These are phyloP conservation scores for Tulasnella sp. DNA, from an alignment of 768 basidiomycete species.

Conservation along the genomic window DNA sequence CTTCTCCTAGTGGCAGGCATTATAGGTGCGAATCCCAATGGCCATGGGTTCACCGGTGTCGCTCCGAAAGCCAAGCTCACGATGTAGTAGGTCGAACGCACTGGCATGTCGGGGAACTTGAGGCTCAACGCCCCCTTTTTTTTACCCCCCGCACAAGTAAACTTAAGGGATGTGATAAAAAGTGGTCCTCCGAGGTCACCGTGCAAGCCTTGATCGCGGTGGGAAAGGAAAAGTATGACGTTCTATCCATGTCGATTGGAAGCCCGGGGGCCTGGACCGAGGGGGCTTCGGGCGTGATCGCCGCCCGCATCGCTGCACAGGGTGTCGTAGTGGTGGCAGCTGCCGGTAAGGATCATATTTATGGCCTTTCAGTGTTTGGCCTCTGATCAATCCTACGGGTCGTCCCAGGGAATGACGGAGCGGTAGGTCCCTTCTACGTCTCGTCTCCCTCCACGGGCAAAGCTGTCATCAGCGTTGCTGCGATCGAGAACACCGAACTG, in stretches of 20 bases:
- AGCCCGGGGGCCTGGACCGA: background rate
- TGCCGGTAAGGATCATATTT: slow-evolving; percentile 1
- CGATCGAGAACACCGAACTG: slow-evolving; percentile 36
- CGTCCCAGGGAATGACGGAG: slow-evolving; percentile 41
- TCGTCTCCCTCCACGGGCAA: slow-evolving; percentile 43
- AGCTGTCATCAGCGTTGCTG: slow-evolving; percentile 44
- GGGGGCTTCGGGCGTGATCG: slow-evolving; percentile 48
- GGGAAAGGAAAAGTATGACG: slow-evolving; percentile 2
- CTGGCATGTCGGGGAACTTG: too few species aligned
- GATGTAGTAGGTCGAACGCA: background rate
- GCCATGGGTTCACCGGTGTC: slow-evolving; percentile 68
- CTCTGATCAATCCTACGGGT: background rate
- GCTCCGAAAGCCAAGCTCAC: slow-evolving; percentile 61
- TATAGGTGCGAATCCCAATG: background rate
- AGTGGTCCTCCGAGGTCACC: background rate
- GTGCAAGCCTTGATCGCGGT: slow-evolving; percentile 15
- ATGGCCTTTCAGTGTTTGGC: background rate
- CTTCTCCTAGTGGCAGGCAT: background rate
- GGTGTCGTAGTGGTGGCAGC: slow-evolving; percentile 59
- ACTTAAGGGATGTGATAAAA: too few species aligned
- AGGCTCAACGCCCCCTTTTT: too few species aligned
- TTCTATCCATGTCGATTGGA: slow-evolving; percentile 16
- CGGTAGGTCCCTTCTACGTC: slow-evolving; percentile 45
- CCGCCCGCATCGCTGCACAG: slow-evolving; percentile 56
- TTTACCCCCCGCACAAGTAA: too few species aligned